phyloP scores from a whole-genome alignment of 139 green algal species.

The Mesostigma viride region DNA sequence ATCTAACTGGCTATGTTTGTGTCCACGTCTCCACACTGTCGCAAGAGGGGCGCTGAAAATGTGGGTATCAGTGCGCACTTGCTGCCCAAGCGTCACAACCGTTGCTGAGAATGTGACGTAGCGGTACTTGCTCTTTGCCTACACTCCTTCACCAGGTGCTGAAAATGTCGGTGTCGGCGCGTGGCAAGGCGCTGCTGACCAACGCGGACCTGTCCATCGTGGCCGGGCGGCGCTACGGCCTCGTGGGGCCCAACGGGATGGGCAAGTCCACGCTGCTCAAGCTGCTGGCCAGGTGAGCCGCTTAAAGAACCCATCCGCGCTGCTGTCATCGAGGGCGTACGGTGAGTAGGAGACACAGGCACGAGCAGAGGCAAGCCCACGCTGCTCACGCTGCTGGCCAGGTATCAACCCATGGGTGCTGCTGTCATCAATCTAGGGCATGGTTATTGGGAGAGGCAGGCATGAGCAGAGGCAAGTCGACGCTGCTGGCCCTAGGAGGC shows the following conservation, averaged over 20 bases:
- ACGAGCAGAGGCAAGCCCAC: constrained; percentile 80
- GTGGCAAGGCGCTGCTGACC: constrained; percentile 94
- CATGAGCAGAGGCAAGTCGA: constrained; percentile 77
- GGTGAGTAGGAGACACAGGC: neutral
- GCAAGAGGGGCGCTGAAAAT: too few relatives aligned
- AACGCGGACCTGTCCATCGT: constrained; percentile 84
- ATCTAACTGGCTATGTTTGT: too few relatives aligned
- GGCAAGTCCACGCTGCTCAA: constrained; percentile 97
- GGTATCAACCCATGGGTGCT: constrained; percentile 42
- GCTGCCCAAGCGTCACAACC: neutral
- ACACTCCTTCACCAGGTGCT: constrained; percentile 59
- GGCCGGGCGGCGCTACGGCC: constrained; percentile 64
- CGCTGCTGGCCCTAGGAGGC: constrained; percentile 51
- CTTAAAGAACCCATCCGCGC: constrained; percentile 43
- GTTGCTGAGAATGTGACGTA: neutral
- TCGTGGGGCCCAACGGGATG: constrained; percentile 77
- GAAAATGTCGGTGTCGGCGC: constrained; percentile 88
- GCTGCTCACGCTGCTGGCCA: constrained; percentile 85
- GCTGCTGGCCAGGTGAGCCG: constrained; percentile 81
- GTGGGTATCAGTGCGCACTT: too few relatives aligned
- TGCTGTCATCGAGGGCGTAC: neutral
- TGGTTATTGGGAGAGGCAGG: neutral
- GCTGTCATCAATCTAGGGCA: neutral
- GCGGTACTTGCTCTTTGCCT: neutral
- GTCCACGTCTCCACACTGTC: too few relatives aligned